phyloP scores from a whole-genome alignment of 1,284 basidiomycete species.

The Exobasidium cylindrosporum region DNA sequence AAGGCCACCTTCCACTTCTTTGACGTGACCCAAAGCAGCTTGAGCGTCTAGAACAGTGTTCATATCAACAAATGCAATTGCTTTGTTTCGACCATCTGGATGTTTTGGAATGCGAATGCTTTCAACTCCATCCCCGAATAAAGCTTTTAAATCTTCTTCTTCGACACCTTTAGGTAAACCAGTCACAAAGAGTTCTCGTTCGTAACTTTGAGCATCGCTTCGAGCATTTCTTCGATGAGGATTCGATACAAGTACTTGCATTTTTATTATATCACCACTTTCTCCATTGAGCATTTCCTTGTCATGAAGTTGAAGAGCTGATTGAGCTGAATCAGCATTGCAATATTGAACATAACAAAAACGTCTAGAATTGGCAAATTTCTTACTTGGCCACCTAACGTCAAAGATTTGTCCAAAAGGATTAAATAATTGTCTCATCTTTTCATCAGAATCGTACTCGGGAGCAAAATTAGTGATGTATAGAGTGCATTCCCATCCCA shows the following conservation, averaged over 20 bases:
- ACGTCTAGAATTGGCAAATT: slow-evolving; percentile 80
- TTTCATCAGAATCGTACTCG: slow-evolving; percentile 68
- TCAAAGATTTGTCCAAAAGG: slow-evolving; percentile 88
- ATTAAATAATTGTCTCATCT: slow-evolving; percentile 71
- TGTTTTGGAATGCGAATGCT: slow-evolving; percentile 75
- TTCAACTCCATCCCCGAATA: slow-evolving; percentile 74
- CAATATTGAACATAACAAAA: slow-evolving; percentile 85
- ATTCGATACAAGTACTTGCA: slow-evolving; percentile 85
- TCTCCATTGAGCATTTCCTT: slow-evolving; percentile 62
- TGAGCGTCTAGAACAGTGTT: slow-evolving; percentile 57
- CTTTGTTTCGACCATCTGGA: slow-evolving; percentile 69
- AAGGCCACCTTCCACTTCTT: slow-evolving; percentile 23
- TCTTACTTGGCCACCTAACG: slow-evolving; percentile 96
- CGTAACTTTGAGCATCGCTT: slow-evolving; percentile 75
- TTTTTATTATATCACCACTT: slow-evolving; percentile 56
- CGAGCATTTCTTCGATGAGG: slow-evolving; percentile 82
- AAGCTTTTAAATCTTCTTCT: slow-evolving; percentile 69
- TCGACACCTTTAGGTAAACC: slow-evolving; percentile 73
- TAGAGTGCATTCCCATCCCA: slow-evolving; percentile 89
- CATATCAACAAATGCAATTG: slow-evolving; percentile 92
- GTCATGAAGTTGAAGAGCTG: slow-evolving; percentile 73
- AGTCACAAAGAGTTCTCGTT: slow-evolving; percentile 78
- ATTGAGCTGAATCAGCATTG: slow-evolving; percentile 65
- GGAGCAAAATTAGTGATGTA: slow-evolving; percentile 97
- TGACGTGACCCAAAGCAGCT: slow-evolving; percentile 27